These are phyloP conservation scores for Berkeleyomyces basicola DNA, from an alignment of 2,329 filamentous ascomycete species.

Conservation along the genomic window DNA sequence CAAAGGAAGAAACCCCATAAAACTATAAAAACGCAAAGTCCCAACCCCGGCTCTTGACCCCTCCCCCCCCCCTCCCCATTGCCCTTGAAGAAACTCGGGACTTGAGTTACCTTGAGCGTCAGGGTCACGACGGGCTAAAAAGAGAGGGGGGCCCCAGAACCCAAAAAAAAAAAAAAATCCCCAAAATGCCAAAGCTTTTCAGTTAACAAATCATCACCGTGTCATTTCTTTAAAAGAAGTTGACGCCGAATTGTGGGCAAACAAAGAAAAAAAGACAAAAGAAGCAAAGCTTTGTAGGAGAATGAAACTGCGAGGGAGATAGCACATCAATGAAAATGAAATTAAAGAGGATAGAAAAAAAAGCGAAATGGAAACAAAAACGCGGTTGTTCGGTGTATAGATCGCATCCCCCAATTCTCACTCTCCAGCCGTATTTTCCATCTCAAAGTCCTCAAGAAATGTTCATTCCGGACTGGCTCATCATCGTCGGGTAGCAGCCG, in stretches of 20 bases:
- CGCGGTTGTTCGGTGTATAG: background rate
- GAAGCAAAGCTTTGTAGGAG: background rate
- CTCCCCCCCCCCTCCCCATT: background rate
- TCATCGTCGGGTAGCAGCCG: slow-evolving; percentile 36
- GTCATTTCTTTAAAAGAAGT: slow-evolving; percentile 2
- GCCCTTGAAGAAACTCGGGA: slow-evolving; percentile 2
- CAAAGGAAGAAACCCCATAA: background rate
- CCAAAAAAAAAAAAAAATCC: too few relatives aligned
- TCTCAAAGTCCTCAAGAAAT: slow-evolving; percentile 18
- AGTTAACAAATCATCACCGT: background rate
- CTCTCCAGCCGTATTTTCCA: background rate
- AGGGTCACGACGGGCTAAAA: background rate
- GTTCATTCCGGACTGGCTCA: slow-evolving; percentile 31
- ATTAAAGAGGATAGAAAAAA: slow-evolving; percentile 12
- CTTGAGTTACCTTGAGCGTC: background rate
- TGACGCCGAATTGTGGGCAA: slow-evolving; percentile 12
- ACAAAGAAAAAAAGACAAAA: slow-evolving; percentile 7
- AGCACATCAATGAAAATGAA: slow-evolving; percentile 2
- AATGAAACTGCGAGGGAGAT: background rate
- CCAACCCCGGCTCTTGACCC: background rate
- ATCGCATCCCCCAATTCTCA: background rate
- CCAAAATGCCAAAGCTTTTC: background rate
- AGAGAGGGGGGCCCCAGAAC: background rate
- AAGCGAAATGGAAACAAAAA: slow-evolving; percentile 11
- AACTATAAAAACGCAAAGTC: background rate